Conservation (phyloP, 805 yeast species). For the Kluyveromyces siamensis region DNA sequence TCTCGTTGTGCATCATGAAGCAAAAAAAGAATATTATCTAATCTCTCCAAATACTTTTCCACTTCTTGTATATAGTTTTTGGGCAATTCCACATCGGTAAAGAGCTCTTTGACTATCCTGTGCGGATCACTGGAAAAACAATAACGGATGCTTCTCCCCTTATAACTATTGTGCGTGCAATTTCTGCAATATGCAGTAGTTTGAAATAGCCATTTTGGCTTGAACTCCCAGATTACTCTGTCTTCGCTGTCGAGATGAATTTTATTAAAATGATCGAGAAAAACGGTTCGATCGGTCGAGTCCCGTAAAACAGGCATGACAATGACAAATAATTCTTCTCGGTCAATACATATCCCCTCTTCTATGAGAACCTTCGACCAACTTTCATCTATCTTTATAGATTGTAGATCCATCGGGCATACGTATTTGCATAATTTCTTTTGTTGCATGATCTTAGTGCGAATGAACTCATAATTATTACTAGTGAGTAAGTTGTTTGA, state of each 20-base stretch:
- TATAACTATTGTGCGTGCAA: slow-evolving; percentile 20
- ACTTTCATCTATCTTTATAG: slow-evolving; percentile 1
- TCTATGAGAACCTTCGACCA: background rate
- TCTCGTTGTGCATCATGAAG: slow-evolving; percentile 18
- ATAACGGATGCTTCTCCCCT: slow-evolving; percentile 14
- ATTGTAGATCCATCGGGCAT: slow-evolving; percentile 9
- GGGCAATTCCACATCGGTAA: slow-evolving; percentile 6
- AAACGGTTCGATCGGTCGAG: background rate
- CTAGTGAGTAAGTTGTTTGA: slow-evolving; percentile 16
- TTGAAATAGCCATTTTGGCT: slow-evolving; percentile 26
- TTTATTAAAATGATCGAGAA: slow-evolving; percentile 20
- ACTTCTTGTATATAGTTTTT: slow-evolving; percentile 9
- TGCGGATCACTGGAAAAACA: slow-evolving; percentile 14
- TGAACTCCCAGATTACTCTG: slow-evolving; percentile 18
- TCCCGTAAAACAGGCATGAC: slow-evolving; percentile 15
- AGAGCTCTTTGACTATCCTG: slow-evolving; percentile 8
- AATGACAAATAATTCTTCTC: slow-evolving; percentile 8
- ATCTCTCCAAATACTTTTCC: slow-evolving; percentile 12
- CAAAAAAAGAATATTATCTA: slow-evolving; percentile 15
- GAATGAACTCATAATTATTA: slow-evolving; percentile 13
- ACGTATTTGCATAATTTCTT: background rate
- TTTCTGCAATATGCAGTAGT: slow-evolving; percentile 19
- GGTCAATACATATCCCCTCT: slow-evolving; percentile 6
- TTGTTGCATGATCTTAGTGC: background rate
- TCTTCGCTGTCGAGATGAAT: slow-evolving; percentile 6